A percentile compares a stretch with the other conserved stretches of the same genome.
Conservation (phyloP, 305 asterid species). For the Fraxinus baroniana region DNA sequence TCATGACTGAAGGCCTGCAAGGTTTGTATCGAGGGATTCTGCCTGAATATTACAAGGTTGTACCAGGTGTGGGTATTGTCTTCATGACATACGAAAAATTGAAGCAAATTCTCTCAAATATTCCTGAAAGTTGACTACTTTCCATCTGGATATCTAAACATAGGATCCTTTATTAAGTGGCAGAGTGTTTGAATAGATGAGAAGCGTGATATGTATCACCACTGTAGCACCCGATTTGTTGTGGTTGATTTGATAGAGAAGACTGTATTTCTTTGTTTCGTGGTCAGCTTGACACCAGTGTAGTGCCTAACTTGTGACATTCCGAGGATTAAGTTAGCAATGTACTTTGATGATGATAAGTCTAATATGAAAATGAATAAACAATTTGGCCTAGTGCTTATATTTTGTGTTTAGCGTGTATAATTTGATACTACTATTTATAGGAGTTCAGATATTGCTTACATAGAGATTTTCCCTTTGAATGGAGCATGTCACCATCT, state of each 20-base stretch:
- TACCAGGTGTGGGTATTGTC: slow-evolving; percentile 73
- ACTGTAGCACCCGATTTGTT: not conserved
- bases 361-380: not conserved
- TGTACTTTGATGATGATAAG: not conserved
- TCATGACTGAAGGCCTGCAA: slow-evolving; percentile 53
- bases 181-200: not conserved
- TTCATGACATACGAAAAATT: slow-evolving; percentile 81
- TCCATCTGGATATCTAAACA: not conserved
- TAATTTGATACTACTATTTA: not conserved
- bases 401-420: not conserved
- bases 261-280: not conserved
- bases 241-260: slow-evolving; percentile 4
- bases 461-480: not conserved
- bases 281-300: not conserved
- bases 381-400: not conserved
- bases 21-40: slow-evolving; percentile 80
- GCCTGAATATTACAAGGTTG: slow-evolving; percentile 84
- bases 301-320: not conserved
- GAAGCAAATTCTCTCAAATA: slow-evolving; percentile 60
- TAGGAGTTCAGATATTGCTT: not conserved
- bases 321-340: not conserved
- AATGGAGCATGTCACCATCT: not conserved
- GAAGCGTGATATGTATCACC: not conserved
- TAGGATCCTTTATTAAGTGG: not conserved
- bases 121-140: slow-evolving; percentile 36